Evolutionary conservation across 306 rosid genomes (phyloP).

Genomic region (Rosa chinensis): DNA sequence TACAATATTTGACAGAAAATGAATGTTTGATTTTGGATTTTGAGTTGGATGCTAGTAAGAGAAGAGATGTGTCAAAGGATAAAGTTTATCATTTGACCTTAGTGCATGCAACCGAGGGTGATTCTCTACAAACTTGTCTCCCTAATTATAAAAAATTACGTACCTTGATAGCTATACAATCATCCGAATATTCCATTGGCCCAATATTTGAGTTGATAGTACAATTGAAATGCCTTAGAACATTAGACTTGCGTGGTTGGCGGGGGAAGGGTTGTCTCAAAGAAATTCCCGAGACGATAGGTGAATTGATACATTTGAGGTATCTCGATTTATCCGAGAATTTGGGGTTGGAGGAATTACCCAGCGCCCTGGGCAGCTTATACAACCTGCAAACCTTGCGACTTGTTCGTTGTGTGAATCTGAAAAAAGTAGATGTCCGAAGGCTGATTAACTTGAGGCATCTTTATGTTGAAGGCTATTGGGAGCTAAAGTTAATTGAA

Average conservation of each 20-base stretch:
- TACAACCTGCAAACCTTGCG: background rate
- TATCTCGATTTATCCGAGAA: background rate
- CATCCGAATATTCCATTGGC: too few relatives aligned
- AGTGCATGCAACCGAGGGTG: accelerated
- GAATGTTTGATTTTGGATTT: background rate
- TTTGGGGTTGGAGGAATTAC: accelerated
- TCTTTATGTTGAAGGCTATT: background rate
- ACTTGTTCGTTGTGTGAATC: background rate
- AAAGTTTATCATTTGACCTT: background rate
- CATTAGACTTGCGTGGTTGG: background rate
- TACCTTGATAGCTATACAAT: background rate
- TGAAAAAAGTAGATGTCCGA: background rate
- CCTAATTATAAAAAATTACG: background rate
- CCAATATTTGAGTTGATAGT: background rate
- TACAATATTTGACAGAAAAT: background rate
- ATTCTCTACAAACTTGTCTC: accelerated
- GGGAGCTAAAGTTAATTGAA: accelerated
- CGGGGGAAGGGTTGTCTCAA: background rate
- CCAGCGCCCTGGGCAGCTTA: background rate
- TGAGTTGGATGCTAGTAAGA: background rate
- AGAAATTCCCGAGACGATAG: background rate
- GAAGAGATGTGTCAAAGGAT: background rate
- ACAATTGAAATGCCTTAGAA: background rate
- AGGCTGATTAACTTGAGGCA: background rate
- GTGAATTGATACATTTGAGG: background rate